Conservation (phyloP, 1,284 basidiomycete species). For the Golubevia sp. region DNA sequence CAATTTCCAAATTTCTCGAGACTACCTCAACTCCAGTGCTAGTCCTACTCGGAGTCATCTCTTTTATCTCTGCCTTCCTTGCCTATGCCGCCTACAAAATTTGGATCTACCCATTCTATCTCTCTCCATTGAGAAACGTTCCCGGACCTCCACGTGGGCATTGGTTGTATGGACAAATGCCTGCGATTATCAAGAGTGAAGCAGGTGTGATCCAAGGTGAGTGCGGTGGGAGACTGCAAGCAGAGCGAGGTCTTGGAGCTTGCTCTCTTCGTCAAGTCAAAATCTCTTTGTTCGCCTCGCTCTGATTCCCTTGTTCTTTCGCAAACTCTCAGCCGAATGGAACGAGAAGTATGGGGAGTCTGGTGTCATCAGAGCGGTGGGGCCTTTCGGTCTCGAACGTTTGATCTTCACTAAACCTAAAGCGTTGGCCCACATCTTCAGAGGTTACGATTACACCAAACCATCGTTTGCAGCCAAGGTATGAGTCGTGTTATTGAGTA, state of each 20-base stretch:
- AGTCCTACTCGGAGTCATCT: not conserved
- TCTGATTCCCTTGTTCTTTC: no score
- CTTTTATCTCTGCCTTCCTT: not conserved
- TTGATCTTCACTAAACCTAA: conserved; percentile 22
- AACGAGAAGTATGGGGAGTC: conserved; percentile 16
- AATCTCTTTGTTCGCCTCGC: no score
- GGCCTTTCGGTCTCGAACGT: conserved; percentile 25
- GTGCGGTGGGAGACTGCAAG: not conserved
- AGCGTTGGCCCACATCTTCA: conserved; percentile 26
- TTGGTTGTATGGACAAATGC: conserved; percentile 26
- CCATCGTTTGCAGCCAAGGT: not conserved
- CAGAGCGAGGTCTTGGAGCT: not conserved
- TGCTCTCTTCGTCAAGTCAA: not conserved
- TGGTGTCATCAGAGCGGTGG: conserved; percentile 20
- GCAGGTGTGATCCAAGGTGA: conserved; percentile 3
- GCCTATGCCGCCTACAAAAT: conserved; percentile 18
- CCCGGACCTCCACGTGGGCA: conserved; percentile 24
- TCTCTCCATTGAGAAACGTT: conserved; percentile 25
- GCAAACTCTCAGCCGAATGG: conserved; percentile 19
- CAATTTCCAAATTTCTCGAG: not conserved
- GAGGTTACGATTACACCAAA: not conserved
- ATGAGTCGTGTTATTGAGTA: not conserved
- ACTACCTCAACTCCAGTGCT: not conserved
- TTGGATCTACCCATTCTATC: conserved; percentile 21
- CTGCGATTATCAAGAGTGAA: conserved; percentile 16